A percentile compares a stretch with the other conserved stretches of the same genome.
phyloP scores from a whole-genome alignment of 2,329 filamentous ascomycete species.

The Sporothrix variecibatus region DNA sequence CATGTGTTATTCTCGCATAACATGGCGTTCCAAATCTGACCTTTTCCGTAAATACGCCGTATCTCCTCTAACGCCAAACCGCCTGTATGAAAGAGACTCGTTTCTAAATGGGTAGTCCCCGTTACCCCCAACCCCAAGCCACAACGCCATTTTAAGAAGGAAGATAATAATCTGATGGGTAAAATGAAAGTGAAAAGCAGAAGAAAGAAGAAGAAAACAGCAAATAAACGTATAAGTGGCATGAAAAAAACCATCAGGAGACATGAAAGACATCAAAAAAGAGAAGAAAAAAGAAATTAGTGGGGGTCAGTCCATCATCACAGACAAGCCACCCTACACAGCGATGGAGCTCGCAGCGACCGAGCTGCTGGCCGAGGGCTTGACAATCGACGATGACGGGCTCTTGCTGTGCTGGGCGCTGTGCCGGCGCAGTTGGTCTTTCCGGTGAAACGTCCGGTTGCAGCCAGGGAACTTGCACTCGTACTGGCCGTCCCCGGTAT shows the following conservation, averaged over 20 bases:
- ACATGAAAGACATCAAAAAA: background rate
- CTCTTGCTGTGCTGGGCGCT: constrained; percentile 41
- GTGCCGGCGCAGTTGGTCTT: constrained; percentile 63
- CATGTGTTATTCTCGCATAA: background rate
- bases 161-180: background rate
- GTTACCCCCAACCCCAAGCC: background rate
- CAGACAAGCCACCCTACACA: background rate
- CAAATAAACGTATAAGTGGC: background rate
- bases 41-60: background rate
- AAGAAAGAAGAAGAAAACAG: background rate
- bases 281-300: background rate
- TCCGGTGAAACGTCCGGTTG: constrained; percentile 58
- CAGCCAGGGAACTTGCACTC: constrained; percentile 53
- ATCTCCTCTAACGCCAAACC: background rate
- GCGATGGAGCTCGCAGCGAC: background rate
- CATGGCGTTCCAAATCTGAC: background rate
- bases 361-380: background rate
- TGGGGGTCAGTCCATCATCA: background rate
- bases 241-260: background rate
- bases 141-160: background rate
- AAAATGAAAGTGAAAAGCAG: background rate
- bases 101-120: background rate
- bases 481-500: constrained; percentile 55
- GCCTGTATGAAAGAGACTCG: background rate
- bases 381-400: background rate